phyloP scores from a whole-genome alignment of 768 basidiomycete species.

The Calocybe cyanea region DNA sequence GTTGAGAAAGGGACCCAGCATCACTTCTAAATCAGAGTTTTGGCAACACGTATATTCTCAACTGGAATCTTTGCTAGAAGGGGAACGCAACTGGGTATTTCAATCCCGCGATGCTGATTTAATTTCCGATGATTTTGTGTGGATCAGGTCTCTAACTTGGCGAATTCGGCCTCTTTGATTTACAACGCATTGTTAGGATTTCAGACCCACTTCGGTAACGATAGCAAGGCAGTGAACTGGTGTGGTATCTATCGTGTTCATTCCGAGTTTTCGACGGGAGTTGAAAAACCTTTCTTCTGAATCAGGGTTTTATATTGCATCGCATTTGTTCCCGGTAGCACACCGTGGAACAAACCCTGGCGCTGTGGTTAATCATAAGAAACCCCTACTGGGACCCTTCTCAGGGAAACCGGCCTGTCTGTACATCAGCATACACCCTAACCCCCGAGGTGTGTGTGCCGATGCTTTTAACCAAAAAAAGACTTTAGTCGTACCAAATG shows the following conservation, averaged over 20 bases:
- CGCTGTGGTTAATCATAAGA: constrained; percentile 18
- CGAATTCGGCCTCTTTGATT: constrained; percentile 79
- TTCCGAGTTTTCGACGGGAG: no score
- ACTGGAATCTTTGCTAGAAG: constrained; percentile 57
- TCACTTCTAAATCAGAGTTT: constrained; percentile 72
- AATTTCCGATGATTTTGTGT: background rate
- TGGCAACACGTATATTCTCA: constrained; percentile 74
- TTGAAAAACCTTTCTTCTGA: no score
- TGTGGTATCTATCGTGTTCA: constrained; percentile 58
- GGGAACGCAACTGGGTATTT: constrained; percentile 75
- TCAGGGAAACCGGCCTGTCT: constrained; percentile 92
- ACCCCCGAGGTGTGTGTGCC: constrained; percentile 81
- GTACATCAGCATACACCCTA: constrained; percentile 57
- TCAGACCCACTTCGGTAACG: constrained; percentile 55
- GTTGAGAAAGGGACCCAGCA: no score
- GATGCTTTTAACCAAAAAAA: constrained; percentile 58
- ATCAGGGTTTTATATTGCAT: constrained; percentile 84
- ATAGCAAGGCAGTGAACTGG: constrained; percentile 82
- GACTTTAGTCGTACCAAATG: constrained; percentile 71
- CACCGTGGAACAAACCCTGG: constrained; percentile 17
- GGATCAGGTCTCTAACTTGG: constrained; percentile 75
- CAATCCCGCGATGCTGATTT: background rate
- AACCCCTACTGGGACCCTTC: constrained; percentile 77
- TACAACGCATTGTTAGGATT: constrained; percentile 76
- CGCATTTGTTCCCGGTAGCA: constrained; percentile 56